A percentile compares a stretch with the other conserved stretches of the same genome.
These are phyloP conservation scores for Cladosporium velox DNA, from an alignment of 2,329 filamentous ascomycete species.

Conservation along the genomic window DNA sequence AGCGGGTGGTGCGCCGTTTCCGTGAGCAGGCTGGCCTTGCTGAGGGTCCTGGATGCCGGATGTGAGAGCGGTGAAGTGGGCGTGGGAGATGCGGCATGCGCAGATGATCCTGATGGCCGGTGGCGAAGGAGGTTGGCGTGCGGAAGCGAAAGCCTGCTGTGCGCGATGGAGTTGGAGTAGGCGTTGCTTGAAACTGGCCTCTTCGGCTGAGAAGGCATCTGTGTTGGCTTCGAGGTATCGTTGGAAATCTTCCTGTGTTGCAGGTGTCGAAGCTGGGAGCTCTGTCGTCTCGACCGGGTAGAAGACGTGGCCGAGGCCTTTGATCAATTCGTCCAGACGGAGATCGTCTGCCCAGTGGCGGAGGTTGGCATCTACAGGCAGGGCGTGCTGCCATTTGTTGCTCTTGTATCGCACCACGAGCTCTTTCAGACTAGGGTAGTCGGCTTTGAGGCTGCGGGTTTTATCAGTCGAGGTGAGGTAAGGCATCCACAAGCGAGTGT, in stretches of 20 bases:
- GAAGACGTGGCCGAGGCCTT: conserved; percentile 33
- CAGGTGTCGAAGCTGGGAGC: conserved; percentile 8
- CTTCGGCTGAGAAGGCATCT: conserved; percentile 6
- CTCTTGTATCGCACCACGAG: conserved; percentile 37
- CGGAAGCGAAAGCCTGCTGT: conserved; percentile 6
- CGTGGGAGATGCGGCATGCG: conserved; percentile 33
- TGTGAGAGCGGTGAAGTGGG: conserved; percentile 34
- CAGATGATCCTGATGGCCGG: conserved; percentile 34
- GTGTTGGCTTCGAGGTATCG: conserved; percentile 15
- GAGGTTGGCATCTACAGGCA: conserved; percentile 33
- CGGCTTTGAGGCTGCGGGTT: conserved; percentile 35
- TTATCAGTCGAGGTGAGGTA: conserved; percentile 38
- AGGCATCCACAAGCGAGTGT: conserved; percentile 41
- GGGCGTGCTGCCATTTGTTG: conserved; percentile 35
- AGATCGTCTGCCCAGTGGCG: conserved; percentile 33
- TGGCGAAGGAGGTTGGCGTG: conserved; percentile 10
- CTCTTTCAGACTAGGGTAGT: conserved; percentile 36
- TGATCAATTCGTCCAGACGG: conserved; percentile 34
- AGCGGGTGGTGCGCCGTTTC: background rate
- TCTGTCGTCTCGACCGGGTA: conserved; percentile 22
- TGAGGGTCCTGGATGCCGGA: background rate
- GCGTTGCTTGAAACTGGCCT: conserved; percentile 9
- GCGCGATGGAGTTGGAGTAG: conserved; percentile 12
- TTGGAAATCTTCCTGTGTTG: conserved; percentile 12
- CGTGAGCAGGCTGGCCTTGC: background rate